A percentile compares a stretch with the other conserved stretches of the same genome.
Conservation (phyloP, 2,329 filamentous ascomycete genomes). For the Aspergillus tamarii region DNA sequence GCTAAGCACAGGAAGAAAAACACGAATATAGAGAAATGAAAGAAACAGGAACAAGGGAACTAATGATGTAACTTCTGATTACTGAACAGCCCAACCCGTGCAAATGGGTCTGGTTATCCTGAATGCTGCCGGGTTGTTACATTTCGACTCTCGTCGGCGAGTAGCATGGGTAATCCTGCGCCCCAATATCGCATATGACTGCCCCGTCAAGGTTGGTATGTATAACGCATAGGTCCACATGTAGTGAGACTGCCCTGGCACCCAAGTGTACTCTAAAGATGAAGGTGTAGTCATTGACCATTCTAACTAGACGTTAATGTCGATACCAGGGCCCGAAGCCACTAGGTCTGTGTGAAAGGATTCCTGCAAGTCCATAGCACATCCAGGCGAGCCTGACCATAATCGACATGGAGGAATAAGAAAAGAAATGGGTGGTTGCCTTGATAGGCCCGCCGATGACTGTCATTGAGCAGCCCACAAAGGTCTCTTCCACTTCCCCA, state of each 20-base stretch:
- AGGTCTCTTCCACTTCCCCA: neutral
- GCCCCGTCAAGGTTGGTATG: neutral
- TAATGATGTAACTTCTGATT: neutral
- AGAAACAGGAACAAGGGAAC: neutral
- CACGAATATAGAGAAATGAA: neutral
- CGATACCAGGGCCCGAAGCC: neutral
- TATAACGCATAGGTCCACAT: neutral
- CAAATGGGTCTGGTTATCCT: neutral
- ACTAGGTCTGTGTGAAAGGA: neutral
- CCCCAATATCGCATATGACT: neutral
- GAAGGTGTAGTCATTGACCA: neutral
- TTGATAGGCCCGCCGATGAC: neutral
- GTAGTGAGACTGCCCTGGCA: neutral
- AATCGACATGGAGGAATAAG: neutral
- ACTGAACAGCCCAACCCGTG: neutral
- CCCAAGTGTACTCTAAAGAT: neutral
- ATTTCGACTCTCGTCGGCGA: neutral
- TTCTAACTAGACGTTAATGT: neutral
- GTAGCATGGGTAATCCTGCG: neutral
- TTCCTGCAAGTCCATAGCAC: neutral
- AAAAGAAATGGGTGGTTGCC: neutral
- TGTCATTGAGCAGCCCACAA: neutral
- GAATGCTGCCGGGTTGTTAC: neutral
- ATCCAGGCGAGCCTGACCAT: neutral
- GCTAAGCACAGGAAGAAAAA: neutral